Conservation (phyloP, 2,329 filamentous ascomycete genomes). For the Dactylellina cionopaga region DNA sequence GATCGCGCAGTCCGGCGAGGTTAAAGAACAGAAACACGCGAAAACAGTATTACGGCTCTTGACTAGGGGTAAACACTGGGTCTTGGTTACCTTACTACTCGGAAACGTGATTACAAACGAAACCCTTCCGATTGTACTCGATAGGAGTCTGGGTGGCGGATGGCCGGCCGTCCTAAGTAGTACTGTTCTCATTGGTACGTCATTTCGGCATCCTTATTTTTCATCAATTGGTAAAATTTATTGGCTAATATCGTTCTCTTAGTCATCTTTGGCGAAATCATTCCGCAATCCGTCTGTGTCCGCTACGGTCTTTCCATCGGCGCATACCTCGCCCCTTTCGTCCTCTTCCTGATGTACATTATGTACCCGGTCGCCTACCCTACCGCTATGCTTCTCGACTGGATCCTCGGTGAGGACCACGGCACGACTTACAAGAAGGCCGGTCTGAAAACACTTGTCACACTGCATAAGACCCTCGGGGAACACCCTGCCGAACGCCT, state of each 20-base stretch:
- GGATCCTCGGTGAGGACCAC: conserved; percentile 90
- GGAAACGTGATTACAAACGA: conserved; percentile 99
- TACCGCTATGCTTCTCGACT: conserved; percentile 93
- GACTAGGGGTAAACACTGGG: conserved; percentile 95
- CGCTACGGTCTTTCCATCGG: conserved; percentile 95
- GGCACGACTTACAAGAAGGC: conserved; percentile 98
- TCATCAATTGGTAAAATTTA: conserved; percentile 44
- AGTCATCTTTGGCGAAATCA: conserved; percentile 98
- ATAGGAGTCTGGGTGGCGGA: conserved; percentile 90
- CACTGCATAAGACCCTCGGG: conserved; percentile 89
- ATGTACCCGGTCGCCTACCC: conserved; percentile 92
- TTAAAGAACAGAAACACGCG: conserved; percentile 86
- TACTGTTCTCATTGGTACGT: conserved; percentile 88
- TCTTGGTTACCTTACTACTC: conserved; percentile 89
- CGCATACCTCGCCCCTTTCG: conserved; percentile 83
- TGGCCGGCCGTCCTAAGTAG: conserved; percentile 93
- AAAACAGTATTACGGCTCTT: conserved; percentile 81
- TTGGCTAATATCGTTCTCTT: conserved; percentile 7
- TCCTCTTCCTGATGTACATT: conserved; percentile 89
- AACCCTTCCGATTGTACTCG: conserved; percentile 91
- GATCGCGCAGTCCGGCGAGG: conserved; percentile 83
- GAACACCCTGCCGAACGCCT: conserved; percentile 83
- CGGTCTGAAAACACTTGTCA: conserved; percentile 94
- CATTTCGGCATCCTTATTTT: neutral
- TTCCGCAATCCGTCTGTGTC: conserved; percentile 95